Percentiles rank a stretch among this genome's conserved stretches.
Evolutionary conservation across 208 protist genomes (phyloP).

Genomic region (Trypanosoma melophagium): DNA sequence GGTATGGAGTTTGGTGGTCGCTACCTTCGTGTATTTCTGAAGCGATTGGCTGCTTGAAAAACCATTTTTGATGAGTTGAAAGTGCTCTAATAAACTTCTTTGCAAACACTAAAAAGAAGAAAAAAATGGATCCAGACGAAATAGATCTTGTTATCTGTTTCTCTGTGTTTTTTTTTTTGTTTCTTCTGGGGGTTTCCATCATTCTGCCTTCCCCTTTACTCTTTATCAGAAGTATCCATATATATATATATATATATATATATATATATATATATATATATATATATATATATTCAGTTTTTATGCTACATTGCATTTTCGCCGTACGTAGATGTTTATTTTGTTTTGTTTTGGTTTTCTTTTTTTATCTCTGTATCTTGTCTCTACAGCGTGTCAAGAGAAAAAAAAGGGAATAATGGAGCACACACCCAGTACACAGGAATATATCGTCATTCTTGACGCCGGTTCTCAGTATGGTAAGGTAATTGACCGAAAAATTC

Average conservation of each 20-base stretch:
- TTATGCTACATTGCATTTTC: too few relatives aligned
- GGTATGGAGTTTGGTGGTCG: conserved; percentile 68
- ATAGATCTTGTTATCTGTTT: too few relatives aligned
- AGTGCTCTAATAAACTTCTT: background rate
- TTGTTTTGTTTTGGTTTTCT: background rate
- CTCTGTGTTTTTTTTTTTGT: too few relatives aligned
- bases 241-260: too few relatives aligned
- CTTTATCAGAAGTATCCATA: too few relatives aligned
- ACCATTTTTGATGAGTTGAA: conserved; percentile 4
- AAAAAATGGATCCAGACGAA: too few relatives aligned
- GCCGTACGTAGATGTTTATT: too few relatives aligned
- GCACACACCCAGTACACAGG: conserved; percentile 15
- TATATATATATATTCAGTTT: too few relatives aligned
- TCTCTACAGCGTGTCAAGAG: conserved; percentile 8
- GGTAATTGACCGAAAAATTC: conserved; percentile 94
- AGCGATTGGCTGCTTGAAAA: background rate
- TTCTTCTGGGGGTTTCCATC: too few relatives aligned
- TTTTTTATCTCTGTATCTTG: conserved; percentile 9
- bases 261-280: too few relatives aligned
- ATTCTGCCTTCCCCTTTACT: too few relatives aligned
- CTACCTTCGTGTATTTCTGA: conserved; percentile 49
- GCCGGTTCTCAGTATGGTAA: conserved; percentile 97
- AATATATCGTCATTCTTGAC: conserved; percentile 94
- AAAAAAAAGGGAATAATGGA: conserved; percentile 21
- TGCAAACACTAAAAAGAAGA: too few relatives aligned